Evolutionary conservation across 352 stramenopile genomes (phyloP).

Genomic region (Globisporangium middletonii): DNA sequence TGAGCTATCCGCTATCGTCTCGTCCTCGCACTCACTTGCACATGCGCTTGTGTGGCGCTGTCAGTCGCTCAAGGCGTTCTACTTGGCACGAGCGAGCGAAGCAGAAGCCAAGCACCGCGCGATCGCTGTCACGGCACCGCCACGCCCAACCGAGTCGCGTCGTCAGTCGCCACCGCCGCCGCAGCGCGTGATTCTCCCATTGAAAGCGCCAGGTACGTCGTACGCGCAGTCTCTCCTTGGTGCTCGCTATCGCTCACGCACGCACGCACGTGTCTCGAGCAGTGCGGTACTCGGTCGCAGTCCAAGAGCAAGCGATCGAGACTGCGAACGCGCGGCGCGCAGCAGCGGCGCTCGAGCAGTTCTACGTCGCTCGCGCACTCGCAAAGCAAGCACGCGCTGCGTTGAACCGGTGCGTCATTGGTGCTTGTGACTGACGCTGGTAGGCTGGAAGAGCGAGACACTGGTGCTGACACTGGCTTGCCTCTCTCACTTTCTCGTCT

Average conservation of each 20-base stretch:
- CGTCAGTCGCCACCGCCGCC: background rate
- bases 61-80: conserved; percentile 48
- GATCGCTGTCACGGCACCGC: conserved; percentile 11
- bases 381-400: conserved; percentile 17
- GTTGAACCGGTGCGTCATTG: conserved; percentile 13
- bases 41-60: background rate
- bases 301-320: conserved; percentile 13
- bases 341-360: conserved; percentile 17
- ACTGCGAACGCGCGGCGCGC: conserved; percentile 16
- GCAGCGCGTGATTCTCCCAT: conserved; percentile 16
- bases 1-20: background rate
- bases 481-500: background rate
- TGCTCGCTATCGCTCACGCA: background rate
- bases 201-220: conserved; percentile 20
- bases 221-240: background rate
- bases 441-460: too few species aligned
- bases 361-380: conserved; percentile 14
- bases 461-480: background rate
- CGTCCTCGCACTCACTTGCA: background rate
- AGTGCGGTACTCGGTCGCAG: conserved; percentile 16
- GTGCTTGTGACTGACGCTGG: background rate
- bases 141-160: background rate
- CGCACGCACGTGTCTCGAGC: background rate
- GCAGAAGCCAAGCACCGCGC: conserved; percentile 45
- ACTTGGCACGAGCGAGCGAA: conserved; percentile 39